Conservation (phyloP, 257 asterid species). For the Solanum stenotomum region DNA sequence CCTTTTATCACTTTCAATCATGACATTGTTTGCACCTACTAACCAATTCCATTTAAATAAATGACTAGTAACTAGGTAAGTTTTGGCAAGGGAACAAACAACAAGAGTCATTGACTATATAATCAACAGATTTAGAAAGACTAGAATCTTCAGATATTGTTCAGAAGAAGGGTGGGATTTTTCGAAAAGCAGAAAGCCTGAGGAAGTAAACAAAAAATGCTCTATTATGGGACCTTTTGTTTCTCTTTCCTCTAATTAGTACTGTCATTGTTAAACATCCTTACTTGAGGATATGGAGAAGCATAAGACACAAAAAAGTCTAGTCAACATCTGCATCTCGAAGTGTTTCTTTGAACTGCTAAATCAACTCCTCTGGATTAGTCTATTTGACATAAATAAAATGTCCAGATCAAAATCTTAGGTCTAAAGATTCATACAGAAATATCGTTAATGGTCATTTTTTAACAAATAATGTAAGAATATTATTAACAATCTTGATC, state of each 20-base stretch:
- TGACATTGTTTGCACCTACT: not conserved
- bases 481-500: not conserved
- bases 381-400: not conserved
- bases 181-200: not conserved
- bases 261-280: not conserved
- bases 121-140: not conserved
- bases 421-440: not conserved
- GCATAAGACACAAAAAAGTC: not conserved
- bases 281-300: not conserved
- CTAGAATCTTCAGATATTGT: conserved; percentile 20
- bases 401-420: not conserved
- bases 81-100: not conserved
- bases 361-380: not conserved
- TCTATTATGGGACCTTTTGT: not conserved
- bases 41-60: not conserved
- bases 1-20: not conserved
- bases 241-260: not conserved
- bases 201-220: not conserved
- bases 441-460: not conserved
- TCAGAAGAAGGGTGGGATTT: not conserved
- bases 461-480: not conserved
- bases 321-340: not conserved
- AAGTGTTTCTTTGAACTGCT: not conserved
- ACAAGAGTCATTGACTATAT: not conserved
- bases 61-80: not conserved